A percentile compares a stretch with the other conserved stretches of the same genome.
Evolutionary conservation across 202 grass and related monocot species (phyloP).

Genomic region (Zoysia matrella): DNA sequence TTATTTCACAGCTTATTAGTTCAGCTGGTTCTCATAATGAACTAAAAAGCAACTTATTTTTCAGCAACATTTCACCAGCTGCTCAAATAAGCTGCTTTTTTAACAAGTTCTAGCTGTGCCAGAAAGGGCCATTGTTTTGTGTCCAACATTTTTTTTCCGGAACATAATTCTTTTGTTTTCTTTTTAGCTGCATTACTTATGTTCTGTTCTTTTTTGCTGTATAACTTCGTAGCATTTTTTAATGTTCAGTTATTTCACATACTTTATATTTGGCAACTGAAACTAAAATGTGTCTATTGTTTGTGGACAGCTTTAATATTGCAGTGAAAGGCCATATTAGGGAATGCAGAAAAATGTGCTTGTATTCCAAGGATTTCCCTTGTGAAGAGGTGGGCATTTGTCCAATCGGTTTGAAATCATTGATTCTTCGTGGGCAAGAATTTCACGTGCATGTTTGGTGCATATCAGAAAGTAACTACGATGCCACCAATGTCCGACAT

Average conservation of each 20-base stretch:
- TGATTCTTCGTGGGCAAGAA: constrained; percentile 73
- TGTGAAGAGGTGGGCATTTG: constrained; percentile 39
- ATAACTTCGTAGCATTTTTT: constrained; percentile 3
- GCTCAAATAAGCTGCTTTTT: no score
- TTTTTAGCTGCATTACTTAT: no score
- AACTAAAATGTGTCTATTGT: constrained; percentile 25
- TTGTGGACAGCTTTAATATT: constrained; percentile 21
- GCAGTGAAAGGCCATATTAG: constrained; percentile 29
- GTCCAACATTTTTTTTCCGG: no score
- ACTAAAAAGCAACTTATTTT: no score
- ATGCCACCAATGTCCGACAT: constrained; percentile 45
- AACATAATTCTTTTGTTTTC: no score
- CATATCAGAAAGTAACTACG: constrained; percentile 43
- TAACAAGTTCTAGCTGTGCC: no score
- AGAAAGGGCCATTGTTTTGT: no score
- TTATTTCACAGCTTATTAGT: no score
- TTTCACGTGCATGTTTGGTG: constrained; percentile 34
- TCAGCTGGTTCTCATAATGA: no score
- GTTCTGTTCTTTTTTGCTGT: not conserved
- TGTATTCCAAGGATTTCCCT: constrained; percentile 42
- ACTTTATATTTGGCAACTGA: not conserved
- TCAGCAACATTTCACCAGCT: no score
- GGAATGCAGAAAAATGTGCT: constrained; percentile 82
- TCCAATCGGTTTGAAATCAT: constrained; percentile 35
- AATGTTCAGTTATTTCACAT: not conserved